Evolutionary conservation across 805 yeast species (phyloP).

Genomic region (Schizosaccharomyces japonicus): DNA sequence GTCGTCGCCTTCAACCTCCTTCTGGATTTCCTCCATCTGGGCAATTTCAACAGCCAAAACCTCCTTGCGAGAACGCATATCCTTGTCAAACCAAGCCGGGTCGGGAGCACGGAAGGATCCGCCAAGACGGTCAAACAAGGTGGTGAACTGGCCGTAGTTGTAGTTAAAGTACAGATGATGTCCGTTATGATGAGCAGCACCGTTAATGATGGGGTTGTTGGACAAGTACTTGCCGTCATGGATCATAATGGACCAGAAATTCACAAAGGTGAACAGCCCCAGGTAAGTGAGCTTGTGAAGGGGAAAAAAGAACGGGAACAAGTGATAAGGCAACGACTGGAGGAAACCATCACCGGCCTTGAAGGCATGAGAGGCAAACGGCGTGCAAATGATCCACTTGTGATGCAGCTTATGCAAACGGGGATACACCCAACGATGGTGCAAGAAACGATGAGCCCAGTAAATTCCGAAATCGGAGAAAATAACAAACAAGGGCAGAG

Average conservation of each 20-base stretch:
- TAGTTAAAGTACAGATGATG: constrained; percentile 94
- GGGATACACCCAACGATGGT: constrained; percentile 79
- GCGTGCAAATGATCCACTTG: constrained; percentile 96
- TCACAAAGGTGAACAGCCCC: constrained; percentile 69
- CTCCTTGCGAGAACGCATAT: constrained; percentile 29
- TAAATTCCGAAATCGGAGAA: constrained; percentile 90
- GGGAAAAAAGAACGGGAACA: constrained; percentile 80
- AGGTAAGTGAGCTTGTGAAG: constrained; percentile 70
- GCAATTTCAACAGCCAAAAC: constrained; percentile 50
- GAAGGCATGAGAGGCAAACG: constrained; percentile 95
- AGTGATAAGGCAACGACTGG: constrained; percentile 72
- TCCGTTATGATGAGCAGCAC: constrained; percentile 97
- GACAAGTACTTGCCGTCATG: constrained; percentile 94
- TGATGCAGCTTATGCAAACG: constrained; percentile 87
- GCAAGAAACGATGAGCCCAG: constrained; percentile 74
- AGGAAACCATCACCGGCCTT: constrained; percentile 87
- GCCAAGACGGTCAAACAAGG: constrained; percentile 93
- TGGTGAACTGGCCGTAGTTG: constrained; percentile 94
- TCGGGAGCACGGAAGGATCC: constrained; percentile 86
- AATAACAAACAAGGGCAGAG: constrained; percentile 57
- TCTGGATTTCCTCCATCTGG: constrained; percentile 58
- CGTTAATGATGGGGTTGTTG: constrained; percentile 80
- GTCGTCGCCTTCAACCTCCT: constrained; percentile 51
- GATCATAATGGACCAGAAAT: constrained; percentile 95
- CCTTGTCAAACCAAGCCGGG: constrained; percentile 49